Evolutionary conservation across 2,329 filamentous ascomycete genomes (phyloP), one percentile per base, ranked within the genome.

Genomic region (Sphaerulina vaccinii): DNA sequence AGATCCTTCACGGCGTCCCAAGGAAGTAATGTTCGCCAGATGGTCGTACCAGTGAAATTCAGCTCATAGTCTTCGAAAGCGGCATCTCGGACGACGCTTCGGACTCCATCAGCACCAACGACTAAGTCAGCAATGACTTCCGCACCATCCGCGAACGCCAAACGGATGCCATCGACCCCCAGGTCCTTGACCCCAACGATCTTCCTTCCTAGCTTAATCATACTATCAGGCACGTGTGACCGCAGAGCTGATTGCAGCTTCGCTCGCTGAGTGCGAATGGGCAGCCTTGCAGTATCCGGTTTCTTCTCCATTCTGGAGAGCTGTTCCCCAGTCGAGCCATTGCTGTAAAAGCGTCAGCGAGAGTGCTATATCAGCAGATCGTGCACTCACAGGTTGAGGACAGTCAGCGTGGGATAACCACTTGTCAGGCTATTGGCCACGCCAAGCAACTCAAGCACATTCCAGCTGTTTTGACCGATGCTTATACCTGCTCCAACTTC

Each of bases 51-150:
- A 24, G 68, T 79, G 56, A 79, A 79, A 36, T 69, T 67, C 45
- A 79, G 73, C 11, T 62, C 62, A 56, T 78, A 74, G 0, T 69
- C 66, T 0, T 72, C 71, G 35, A 74, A 75, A 0, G 71, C 64
- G n/a, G 67, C 62, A 6, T 72, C 67, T 32, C 74, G 65, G 1
- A 77, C 71, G 15, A 77, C 73, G 3, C 76, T 79, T 51, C 76
- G 72, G 45, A 80, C 79, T 2, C 79, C 76, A 58, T 81, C 76
- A 3, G 75, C 78, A 0, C 77, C 79, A 2, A 81, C 38, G n/a
- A 55, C 52, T 3, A 57, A 44, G 18, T 57, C 49, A 23, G 51
- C 51, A 11, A 49, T 19, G 3, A 27, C 27, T 7, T 22, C 29
- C 10, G 33, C 32, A 1, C 47, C 70, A 55, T 81, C 77, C 10